Percentiles rank a stretch among this genome's conserved stretches.
Evolutionary conservation across 2,329 filamentous ascomycete genomes (phyloP).

Genomic region (Elsinoe ampelina): DNA sequence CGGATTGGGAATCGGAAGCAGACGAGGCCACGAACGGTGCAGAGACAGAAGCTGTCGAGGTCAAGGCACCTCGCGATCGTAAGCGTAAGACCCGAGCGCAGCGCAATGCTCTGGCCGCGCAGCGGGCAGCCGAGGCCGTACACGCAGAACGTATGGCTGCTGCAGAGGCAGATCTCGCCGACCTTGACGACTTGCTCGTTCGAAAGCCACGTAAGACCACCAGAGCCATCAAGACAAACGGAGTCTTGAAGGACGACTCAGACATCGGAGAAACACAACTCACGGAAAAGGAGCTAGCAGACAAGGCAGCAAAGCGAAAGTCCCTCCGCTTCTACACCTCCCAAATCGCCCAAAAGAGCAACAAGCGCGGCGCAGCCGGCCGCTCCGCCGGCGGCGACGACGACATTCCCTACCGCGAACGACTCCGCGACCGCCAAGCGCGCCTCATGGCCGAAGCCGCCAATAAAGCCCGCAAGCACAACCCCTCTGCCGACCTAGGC

Average conservation of each 20-base stretch:
- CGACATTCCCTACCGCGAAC: conserved; percentile 81
- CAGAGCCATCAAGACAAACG: conserved; percentile 14
- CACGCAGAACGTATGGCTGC: conserved; percentile 45
- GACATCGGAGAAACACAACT: conserved; percentile 86
- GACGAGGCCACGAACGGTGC: conserved; percentile 27
- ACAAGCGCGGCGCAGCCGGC: conserved; percentile 66
- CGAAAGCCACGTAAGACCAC: conserved; percentile 27
- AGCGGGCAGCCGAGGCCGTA: conserved; percentile 45
- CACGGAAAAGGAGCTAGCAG: conserved; percentile 67
- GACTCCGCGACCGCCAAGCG: conserved; percentile 73
- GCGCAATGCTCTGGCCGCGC: conserved; percentile 42
- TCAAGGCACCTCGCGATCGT: conserved; percentile 26
- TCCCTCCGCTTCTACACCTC: conserved; percentile 95
- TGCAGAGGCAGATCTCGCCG: conserved; percentile 63
- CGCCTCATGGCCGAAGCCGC: conserved; percentile 84
- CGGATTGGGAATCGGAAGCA: conserved; percentile 21
- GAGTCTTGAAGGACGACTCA: conserved; percentile 49
- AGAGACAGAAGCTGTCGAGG: conserved; percentile 17
- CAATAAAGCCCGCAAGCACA: conserved; percentile 61
- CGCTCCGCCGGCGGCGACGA: conserved; percentile 68
- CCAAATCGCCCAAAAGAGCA: conserved; percentile 90
- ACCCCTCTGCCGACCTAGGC: conserved; percentile 58
- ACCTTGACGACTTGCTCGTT: conserved; percentile 55
- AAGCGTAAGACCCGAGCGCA: conserved; percentile 39
- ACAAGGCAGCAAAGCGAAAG: conserved; percentile 86